phyloP scores from a whole-genome alignment of 2,329 filamentous ascomycete genomes.

The Fusarium proliferatum region DNA sequence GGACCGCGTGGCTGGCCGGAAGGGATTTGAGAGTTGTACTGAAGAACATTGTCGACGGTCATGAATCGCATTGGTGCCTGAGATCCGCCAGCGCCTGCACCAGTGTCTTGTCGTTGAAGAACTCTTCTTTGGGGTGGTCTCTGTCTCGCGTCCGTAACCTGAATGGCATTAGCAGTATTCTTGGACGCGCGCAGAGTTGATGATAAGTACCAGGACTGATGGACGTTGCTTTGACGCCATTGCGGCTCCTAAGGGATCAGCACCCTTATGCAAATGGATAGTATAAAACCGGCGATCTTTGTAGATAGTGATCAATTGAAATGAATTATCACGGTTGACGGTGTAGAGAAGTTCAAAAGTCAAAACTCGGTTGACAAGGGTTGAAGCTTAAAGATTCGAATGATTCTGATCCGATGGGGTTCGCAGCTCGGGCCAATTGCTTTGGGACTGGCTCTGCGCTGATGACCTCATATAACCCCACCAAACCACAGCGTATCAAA shows the following conservation, averaged over 20 bases:
- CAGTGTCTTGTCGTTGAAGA: conserved; percentile 50
- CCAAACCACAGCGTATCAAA: conserved; percentile 15
- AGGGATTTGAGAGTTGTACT: conserved; percentile 93
- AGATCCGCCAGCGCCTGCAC: conserved; percentile 42
- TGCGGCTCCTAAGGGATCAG: conserved; percentile 9
- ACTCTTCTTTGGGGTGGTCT: conserved; percentile 48
- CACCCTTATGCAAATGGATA: neutral
- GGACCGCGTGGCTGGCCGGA: conserved; percentile 88
- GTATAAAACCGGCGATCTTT: neutral
- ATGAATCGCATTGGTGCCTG: conserved; percentile 76
- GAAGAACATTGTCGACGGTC: conserved; percentile 92
- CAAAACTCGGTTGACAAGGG: conserved; percentile 16
- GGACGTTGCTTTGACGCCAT: conserved; percentile 64
- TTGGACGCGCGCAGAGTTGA: conserved; percentile 16
- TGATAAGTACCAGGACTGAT: conserved; percentile 66
- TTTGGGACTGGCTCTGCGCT: conserved; percentile 29
- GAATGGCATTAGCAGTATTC: conserved; percentile 28
- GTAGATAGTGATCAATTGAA: neutral
- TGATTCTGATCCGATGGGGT: conserved; percentile 36
- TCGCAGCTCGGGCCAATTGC: conserved; percentile 38
- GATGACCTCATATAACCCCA: conserved; percentile 48
- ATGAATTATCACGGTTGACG: conserved; percentile 1
- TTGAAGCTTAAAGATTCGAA: conserved; percentile 29
- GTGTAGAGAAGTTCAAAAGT: conserved; percentile 3
- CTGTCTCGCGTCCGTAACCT: conserved; percentile 56